Evolutionary conservation across 352 stramenopile genomes (phyloP), one percentile per base, ranked within the genome.

Genomic region (Pythium vanterpoolii): DNA sequence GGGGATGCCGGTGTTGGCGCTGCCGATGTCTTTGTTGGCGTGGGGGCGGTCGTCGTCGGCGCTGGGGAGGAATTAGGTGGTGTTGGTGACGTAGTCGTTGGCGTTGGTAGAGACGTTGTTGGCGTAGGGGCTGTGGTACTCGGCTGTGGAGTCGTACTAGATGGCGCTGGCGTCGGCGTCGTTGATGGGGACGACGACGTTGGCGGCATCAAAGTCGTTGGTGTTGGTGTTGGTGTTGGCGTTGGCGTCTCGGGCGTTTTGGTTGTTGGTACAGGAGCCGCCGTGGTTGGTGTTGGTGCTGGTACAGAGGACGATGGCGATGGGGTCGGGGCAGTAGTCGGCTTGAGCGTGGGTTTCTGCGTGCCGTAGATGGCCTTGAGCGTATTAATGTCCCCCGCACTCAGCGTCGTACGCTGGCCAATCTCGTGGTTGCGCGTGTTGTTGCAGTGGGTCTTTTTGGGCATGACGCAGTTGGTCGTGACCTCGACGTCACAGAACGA

Each of bases 381-480:
- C n/a, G 69, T 87, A 39, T 73, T 71, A 31, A 90, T 69, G 59
- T 92, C 82, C 1, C 79, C 76, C 5, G 70, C 61, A 44, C 82
- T 92, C 0, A 92, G 69, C 50, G 73, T 58, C 0, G 68, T 62
- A 16, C 77, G 74, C 31, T 80, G 74, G 16, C 82, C 82, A 53
- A 92, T 86, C 54, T 86, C 74, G 10, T 53, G 56, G 47, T 87
- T 73, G 10, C 74, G 72, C 63, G 79, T 79, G n/a, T 78, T 69
- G 60, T 92, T 86, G 56, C 82, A 92, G 67, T 92, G 77, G 49
- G 80, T 71, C 33, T 76, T 62, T 21, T 78, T 77, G 1, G 82
- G 82, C 63, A 88, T 80, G 31, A 88, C 60, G 46, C 82, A 92
- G 55, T 89, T 87, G 40, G 73, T 73, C 21, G 82, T 80, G 18